Conservation (phyloP, 805 yeast species). For the Kazachstania viticola region DNA sequence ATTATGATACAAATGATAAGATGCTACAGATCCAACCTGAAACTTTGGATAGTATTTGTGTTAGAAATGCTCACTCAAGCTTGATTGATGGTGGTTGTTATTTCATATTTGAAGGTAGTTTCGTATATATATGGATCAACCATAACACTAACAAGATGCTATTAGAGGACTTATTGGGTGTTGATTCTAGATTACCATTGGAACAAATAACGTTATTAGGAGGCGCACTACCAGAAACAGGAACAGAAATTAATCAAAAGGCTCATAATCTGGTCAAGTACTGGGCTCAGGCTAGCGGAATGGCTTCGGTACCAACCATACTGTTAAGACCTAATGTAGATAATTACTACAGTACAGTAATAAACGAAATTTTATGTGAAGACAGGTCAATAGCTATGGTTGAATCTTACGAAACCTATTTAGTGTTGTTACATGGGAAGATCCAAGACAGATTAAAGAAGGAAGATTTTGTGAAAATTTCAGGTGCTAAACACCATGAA, state of each 20-base stretch:
- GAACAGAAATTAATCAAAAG: slow-evolving; percentile 57
- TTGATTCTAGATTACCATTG: slow-evolving; percentile 23
- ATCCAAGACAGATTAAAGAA: slow-evolving; percentile 42
- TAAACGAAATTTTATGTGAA: slow-evolving; percentile 57
- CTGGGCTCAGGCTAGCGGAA: slow-evolving; percentile 25
- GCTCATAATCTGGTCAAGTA: slow-evolving; percentile 51
- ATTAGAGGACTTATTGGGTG: slow-evolving; percentile 66
- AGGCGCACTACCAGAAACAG: slow-evolving; percentile 55
- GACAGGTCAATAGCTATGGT: slow-evolving; percentile 49
- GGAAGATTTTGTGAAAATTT: slow-evolving; percentile 27
- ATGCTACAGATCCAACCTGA: slow-evolving; percentile 26
- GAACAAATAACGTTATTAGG: slow-evolving; percentile 18
- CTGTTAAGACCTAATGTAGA: slow-evolving; percentile 25
- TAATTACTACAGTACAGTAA: slow-evolving; percentile 17
- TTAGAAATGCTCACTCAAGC: slow-evolving; percentile 24
- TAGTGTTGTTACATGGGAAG: slow-evolving; percentile 55
- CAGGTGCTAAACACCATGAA: slow-evolving; percentile 15
- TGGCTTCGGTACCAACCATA: slow-evolving; percentile 16
- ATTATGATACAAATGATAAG: slow-evolving; percentile 31
- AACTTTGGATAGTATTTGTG: slow-evolving; percentile 41
- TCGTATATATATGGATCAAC: slow-evolving; percentile 55
- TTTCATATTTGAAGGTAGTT: slow-evolving; percentile 57
- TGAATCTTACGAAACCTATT: slow-evolving; percentile 52
- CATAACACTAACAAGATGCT: slow-evolving; percentile 55
- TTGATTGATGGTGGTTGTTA: slow-evolving; percentile 63